These are phyloP conservation scores for Boechera retrofracta DNA, from an alignment of 345 rosid genomes.

Conservation along the genomic window DNA sequence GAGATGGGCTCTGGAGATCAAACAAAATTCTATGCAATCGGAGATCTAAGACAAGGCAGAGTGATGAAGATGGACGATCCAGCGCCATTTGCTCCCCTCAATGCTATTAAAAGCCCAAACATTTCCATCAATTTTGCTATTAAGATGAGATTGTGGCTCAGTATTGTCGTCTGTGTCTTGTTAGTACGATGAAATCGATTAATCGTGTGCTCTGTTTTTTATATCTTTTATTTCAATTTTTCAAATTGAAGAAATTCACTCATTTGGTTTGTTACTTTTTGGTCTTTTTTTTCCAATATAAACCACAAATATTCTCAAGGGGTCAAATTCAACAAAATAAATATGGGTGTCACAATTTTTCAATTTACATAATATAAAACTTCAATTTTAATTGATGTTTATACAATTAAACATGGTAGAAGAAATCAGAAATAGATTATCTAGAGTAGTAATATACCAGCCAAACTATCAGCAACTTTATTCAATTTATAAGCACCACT, in stretches of 20 bases:
- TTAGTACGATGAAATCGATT: too few species aligned
- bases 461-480: slow-evolving; percentile 16
- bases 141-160: background rate
- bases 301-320: too few species aligned
- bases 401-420: background rate
- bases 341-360: too few species aligned
- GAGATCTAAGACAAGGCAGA: background rate
- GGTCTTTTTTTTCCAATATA: too few species aligned
- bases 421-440: too few species aligned
- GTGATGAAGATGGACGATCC: background rate
- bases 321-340: too few species aligned
- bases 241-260: too few species aligned
- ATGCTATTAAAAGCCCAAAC: background rate
- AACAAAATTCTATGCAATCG: background rate
- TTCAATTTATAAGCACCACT: background rate
- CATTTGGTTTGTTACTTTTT: too few species aligned
- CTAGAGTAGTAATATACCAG: background rate
- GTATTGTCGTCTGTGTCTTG: background rate
- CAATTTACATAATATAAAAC: too few species aligned
- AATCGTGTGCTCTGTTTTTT: too few species aligned
- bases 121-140: background rate
- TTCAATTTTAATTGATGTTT: too few species aligned
- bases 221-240: too few species aligned
- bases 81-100: background rate
- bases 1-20: slow-evolving; percentile 11